Evolutionary conservation across 2,329 filamentous ascomycete genomes (phyloP).

Genomic region (Aspergillus sp.): DNA sequence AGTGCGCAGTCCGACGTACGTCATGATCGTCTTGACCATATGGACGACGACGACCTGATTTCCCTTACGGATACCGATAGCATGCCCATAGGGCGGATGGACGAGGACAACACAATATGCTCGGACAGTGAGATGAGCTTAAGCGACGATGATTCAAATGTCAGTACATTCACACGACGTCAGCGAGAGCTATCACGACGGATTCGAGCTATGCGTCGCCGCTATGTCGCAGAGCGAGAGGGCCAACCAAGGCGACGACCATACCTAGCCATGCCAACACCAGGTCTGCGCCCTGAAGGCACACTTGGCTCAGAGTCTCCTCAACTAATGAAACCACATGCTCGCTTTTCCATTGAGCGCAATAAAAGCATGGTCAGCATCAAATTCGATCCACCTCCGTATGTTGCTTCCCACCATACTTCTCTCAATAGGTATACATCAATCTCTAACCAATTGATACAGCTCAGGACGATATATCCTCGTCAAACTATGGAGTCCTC

Average conservation of each 20-base stretch:
- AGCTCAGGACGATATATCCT: constrained; percentile 78
- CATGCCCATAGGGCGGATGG: constrained; percentile 24
- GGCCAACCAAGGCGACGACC: constrained; percentile 24
- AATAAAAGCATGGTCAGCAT: constrained; percentile 84
- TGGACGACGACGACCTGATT: constrained; percentile 36
- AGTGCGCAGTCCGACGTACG: constrained; percentile 37
- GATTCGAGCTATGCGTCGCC: constrained; percentile 24
- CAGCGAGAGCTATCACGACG: constrained; percentile 31
- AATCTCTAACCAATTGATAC: constrained; percentile 14
- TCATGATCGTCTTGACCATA: constrained; percentile 8
- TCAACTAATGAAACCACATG: constrained; percentile 67
- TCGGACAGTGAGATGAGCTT: constrained; percentile 36
- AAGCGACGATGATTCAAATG: constrained; percentile 31
- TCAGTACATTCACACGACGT: constrained; percentile 27
- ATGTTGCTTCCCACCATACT: constrained; percentile 21
- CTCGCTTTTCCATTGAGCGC: constrained; percentile 79
- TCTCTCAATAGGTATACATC: not conserved
- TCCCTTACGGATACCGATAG: constrained; percentile 30
- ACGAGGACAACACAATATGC: constrained; percentile 33
- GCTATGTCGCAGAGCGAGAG: constrained; percentile 20
- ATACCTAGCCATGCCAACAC: constrained; percentile 14
- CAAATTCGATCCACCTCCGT: constrained; percentile 61
- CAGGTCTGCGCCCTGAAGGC: constrained; percentile 12
- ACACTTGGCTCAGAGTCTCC: constrained; percentile 25
- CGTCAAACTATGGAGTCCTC: constrained; percentile 86